Evolutionary conservation across 2,329 filamentous ascomycete genomes (phyloP), one percentile per base, ranked within the genome.

Genomic region (Colletotrichum sp.): DNA sequence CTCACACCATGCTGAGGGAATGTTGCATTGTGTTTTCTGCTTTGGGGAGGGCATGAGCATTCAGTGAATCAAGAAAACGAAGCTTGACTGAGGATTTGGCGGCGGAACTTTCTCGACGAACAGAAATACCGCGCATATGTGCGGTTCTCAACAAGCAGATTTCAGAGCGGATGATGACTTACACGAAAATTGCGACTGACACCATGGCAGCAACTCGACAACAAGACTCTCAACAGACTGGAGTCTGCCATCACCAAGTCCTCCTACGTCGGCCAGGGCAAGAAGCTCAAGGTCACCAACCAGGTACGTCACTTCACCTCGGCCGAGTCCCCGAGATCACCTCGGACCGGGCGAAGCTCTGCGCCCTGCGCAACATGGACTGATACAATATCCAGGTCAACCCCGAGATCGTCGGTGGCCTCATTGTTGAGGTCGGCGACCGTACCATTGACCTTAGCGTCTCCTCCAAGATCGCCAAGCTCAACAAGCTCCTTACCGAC

Each of bases 401-500:
- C 92, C 92, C 96, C 77, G 96, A 99, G 75, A 96, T 99, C 84
- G 88, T 98, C 80, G 97, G 97, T 80, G 97, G 97, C 78, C 93
- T 99, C 80, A 88, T 99, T 80, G 96, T 99, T 84, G 96, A 99
- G 90, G 94, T 99, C 81, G 96, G 96, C 83, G 96, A 99, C 91
- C 94, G 96, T 85, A 99, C 96, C 86, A 98, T 99, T 85, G 97
- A 99, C 88, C 94, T 98, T 81, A 97, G 94, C 88, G 96, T 99
- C 83, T 96, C 96, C 66, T 91, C 94, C 86, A 98, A 96, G 92
- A 94, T 99, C 87, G 92, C 95, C 86, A 98, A 96, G 93, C 95
- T 99, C 92, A 99, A 99, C 95, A 99, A 99, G 94, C 93, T 98
- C 86, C 94, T 99, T 85, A 96, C 92, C 82, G 97, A 99, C 89